Evolutionary conservation across 768 basidiomycete genomes (phyloP), one percentile per base, ranked within the genome.

Genomic region (Crepidotus variabilis): DNA sequence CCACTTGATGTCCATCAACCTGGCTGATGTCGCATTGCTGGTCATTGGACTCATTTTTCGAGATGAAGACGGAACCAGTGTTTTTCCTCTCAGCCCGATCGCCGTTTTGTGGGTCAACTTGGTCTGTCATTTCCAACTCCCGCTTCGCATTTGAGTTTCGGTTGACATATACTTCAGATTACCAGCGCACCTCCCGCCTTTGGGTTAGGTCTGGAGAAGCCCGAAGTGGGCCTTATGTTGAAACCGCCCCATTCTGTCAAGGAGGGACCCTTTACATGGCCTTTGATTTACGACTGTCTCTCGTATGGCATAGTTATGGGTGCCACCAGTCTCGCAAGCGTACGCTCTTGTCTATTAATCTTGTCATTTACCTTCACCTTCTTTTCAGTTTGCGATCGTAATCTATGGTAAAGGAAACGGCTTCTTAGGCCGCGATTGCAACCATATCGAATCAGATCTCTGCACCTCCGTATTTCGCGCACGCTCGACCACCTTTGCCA

Each of bases 11-110:
- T 71, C 79, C 9, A 78, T 67, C 39, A 84, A 86, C 56, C 71
- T 86, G 16, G 81, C 77, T 13, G 79, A 84, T 69, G 81, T 81
- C 7, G 62, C 82, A 6, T 72, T 82, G 5, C 65, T 86, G 39
- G 71, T 84, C 55, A 71, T 85, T 54, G 84, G 84, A 7, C 73
- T 85, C 16, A 78, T 77, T 10, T 85, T 85, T 72, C 72, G 78
- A 58, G 81, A 84, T 58, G 64, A 69, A 9, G 68, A 74, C 48
- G 71, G 72, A 0, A 64, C 70, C 32, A 78, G 80, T 14, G 79
- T 84, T 23, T 85, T 84, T 69, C 85, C 84, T 8, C 67, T 85
- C 13, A 79, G 78, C 33, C 82, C 82, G 6, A 71, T 83, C 14
- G 76, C 72, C 10, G 75, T 78, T n/a, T 71, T 80, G 2, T 78